Percentiles rank a stretch among this genome's conserved stretches.
These are phyloP conservation scores for Trifolium repens DNA, from an alignment of 306 rosid genomes.

Conservation along the genomic window DNA sequence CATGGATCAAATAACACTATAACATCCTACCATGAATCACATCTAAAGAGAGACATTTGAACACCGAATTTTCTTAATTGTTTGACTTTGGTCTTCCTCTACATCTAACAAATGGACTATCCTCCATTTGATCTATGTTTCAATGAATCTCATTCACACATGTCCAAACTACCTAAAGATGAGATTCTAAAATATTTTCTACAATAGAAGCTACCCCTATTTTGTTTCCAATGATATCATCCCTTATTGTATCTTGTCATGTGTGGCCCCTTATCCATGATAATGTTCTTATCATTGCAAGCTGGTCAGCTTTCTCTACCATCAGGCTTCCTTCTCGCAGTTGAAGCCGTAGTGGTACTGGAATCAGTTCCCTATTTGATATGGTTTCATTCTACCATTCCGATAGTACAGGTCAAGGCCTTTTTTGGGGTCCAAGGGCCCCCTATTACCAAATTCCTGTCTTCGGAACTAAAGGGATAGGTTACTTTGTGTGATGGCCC, in stretches of 20 bases:
- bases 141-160: not conserved
- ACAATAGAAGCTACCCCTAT: constrained; percentile 11
- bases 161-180: not conserved
- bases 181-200: not conserved
- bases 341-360: no score
- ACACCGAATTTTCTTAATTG: not conserved
- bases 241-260: not conserved
- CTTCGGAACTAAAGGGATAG: no score
- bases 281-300: not conserved
- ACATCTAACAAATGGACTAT: no score
- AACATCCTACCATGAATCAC: not conserved
- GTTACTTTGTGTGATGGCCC: no score
- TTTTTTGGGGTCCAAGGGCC: no score
- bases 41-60: not conserved
- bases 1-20: not conserved
- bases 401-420: no score
- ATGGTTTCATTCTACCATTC: no score
- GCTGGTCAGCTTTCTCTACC: not conserved
- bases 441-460: no score
- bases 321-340: no score
- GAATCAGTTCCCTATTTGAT: no score
- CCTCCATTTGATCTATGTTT: no score
- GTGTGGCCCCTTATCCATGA: not conserved
- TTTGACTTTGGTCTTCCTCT: not conserved
- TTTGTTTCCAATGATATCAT: not conserved